These are phyloP conservation scores for Apiospora rasikravindrae DNA, from an alignment of 2,329 filamentous ascomycete genomes.

Conservation along the genomic window DNA sequence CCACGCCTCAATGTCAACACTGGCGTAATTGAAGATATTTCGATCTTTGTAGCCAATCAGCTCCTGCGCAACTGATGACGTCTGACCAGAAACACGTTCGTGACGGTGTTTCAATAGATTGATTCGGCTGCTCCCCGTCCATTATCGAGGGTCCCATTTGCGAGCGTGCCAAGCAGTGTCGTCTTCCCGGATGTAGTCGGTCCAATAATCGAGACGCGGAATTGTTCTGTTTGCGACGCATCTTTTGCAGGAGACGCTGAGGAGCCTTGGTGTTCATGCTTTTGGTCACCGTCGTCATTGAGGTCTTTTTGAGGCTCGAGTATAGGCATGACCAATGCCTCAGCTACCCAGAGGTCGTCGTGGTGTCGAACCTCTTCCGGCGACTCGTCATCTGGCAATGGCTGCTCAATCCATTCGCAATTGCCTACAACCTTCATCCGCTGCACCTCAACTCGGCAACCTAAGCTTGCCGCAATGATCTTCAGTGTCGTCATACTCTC, in stretches of 20 bases:
- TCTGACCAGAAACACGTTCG: conserved; percentile 89
- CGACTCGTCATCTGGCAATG: conserved; percentile 38
- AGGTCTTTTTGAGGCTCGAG: conserved; percentile 47
- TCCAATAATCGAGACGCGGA: conserved; percentile 86
- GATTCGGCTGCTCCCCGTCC: conserved; percentile 88
- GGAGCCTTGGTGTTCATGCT: conserved; percentile 19
- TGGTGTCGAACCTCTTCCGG: conserved; percentile 35
- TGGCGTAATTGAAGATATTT: conserved; percentile 80
- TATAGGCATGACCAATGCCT: conserved; percentile 84
- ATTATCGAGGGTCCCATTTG: conserved; percentile 88
- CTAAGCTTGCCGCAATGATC: conserved; percentile 90
- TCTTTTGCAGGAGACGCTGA: conserved; percentile 43
- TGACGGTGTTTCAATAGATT: conserved; percentile 91
- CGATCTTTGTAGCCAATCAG: conserved; percentile 78
- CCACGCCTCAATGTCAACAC: conserved; percentile 89
- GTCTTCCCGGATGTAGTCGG: conserved; percentile 93
- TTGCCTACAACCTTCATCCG: conserved; percentile 84
- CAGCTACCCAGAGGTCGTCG: conserved; percentile 81
- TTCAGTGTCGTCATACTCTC: conserved; percentile 86
- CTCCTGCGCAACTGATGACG: conserved; percentile 93
- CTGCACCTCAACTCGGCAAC: conserved; percentile 82
- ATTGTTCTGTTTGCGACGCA: conserved; percentile 69
- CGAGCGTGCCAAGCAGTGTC: conserved; percentile 84
- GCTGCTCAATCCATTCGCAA: conserved; percentile 72
- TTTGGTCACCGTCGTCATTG: conserved; percentile 22